Conservation (phyloP, 805 yeast species). For the Blastobotrys muscicola region DNA sequence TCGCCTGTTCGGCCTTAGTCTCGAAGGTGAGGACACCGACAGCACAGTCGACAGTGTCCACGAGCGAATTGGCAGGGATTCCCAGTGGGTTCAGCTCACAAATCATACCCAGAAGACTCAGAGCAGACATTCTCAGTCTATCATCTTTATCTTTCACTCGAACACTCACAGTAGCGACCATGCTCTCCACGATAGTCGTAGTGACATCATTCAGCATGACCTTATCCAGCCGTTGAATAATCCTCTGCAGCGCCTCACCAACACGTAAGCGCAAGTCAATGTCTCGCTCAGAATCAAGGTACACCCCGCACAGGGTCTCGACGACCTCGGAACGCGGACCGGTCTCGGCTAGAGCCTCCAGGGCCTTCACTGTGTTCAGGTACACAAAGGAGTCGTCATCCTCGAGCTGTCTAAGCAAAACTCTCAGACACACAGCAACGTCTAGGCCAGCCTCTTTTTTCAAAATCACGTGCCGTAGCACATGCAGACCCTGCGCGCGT, state of each 20-base stretch:
- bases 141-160: constrained; percentile 33
- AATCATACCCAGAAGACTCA: constrained; percentile 72
- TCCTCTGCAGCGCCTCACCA: constrained; percentile 71
- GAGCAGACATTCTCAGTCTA: constrained; percentile 71
- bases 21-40: constrained; percentile 65
- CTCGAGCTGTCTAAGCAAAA: constrained; percentile 55
- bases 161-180: constrained; percentile 26
- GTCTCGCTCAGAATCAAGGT: constrained; percentile 23
- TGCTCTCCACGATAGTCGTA: constrained; percentile 33
- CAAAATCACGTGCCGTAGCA: constrained; percentile 47
- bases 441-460: constrained; percentile 40
- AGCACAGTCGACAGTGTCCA: constrained; percentile 63
- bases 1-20: constrained; percentile 33
- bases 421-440: constrained; percentile 44
- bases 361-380: constrained; percentile 71
- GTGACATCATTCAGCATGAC: constrained; percentile 40
- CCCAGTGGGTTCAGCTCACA: constrained; percentile 53
- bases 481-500: constrained; percentile 72
- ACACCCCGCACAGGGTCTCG: constrained; percentile 33
- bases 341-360: constrained; percentile 48
- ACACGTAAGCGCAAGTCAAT: constrained; percentile 65
- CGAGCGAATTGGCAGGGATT: constrained; percentile 33
- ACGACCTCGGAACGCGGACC: constrained; percentile 30
- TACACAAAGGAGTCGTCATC: constrained; percentile 85
- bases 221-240: constrained; percentile 41